phyloP scores from a whole-genome alignment of 2,329 filamentous ascomycete genomes.

The Colletotrichum sojae region DNA sequence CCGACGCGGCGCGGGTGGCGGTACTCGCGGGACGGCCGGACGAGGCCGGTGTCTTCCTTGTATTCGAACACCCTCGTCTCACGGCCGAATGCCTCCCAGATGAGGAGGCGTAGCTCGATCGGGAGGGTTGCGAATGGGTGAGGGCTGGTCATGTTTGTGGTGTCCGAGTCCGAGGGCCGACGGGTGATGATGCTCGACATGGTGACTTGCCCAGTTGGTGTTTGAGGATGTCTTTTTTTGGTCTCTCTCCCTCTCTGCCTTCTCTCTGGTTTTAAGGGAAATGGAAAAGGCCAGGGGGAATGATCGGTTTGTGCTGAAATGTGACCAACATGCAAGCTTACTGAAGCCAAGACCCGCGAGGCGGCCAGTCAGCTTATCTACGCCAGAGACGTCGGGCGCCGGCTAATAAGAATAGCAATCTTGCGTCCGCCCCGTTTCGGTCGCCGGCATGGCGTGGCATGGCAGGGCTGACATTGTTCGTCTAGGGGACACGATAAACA shows the following conservation, averaged over 20 bases:
- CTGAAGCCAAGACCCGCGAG: not conserved
- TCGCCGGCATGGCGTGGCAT: slow-evolving; percentile 12
- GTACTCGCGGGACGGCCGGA: slow-evolving; percentile 21
- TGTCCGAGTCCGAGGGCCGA: not conserved
- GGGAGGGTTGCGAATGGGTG: slow-evolving; percentile 34
- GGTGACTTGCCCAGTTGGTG: not conserved
- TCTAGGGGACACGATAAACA: not conserved
- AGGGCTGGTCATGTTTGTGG: not conserved
- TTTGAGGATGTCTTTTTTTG: not conserved
- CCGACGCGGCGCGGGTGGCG: slow-evolving; percentile 32
- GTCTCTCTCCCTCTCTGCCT: too few relatives aligned
- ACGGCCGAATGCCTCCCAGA: slow-evolving; percentile 23
- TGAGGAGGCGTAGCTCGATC: slow-evolving; percentile 34
- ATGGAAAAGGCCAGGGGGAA: not conserved
- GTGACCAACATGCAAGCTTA: not conserved
- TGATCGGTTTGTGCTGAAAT: not conserved
- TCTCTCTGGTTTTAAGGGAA: too few relatives aligned
- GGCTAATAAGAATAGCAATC: not conserved
- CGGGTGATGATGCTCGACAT: slow-evolving; percentile 1
- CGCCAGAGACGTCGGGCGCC: slow-evolving; percentile 1
- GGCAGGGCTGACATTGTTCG: not conserved
- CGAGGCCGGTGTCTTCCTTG: slow-evolving; percentile 29
- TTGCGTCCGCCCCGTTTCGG: not conserved
- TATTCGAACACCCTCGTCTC: slow-evolving; percentile 32
- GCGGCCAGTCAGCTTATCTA: slow-evolving; percentile 19